A percentile compares a stretch with the other conserved stretches of the same genome.
These are phyloP conservation scores for Epichloe elymi DNA, from an alignment of 2,329 filamentous ascomycete genomes.

Conservation along the genomic window DNA sequence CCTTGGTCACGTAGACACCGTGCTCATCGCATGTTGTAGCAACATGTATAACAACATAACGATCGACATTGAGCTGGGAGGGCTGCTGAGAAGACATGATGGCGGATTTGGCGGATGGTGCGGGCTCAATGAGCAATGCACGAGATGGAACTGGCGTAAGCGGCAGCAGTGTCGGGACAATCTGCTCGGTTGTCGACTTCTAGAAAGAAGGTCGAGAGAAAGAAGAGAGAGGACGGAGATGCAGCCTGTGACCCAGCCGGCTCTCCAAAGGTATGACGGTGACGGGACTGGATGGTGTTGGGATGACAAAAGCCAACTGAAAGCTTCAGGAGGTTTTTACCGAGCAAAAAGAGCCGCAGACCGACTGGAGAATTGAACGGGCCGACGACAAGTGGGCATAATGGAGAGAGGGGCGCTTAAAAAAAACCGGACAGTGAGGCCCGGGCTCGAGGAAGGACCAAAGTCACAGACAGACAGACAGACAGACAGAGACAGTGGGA, in stretches of 20 bases:
- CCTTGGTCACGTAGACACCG: constrained; percentile 97
- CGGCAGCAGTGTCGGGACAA: constrained; percentile 7
- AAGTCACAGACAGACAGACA: not conserved
- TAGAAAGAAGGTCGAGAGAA: constrained; percentile 9
- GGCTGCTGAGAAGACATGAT: constrained; percentile 28
- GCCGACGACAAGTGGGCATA: constrained; percentile 6
- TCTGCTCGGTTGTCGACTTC: constrained; percentile 8
- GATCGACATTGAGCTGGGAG: constrained; percentile 66
- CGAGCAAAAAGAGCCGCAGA: constrained; percentile 13
- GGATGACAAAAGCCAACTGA: constrained; percentile 8
- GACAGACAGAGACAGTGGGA: too few species aligned
- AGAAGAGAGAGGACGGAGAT: constrained; percentile 14
- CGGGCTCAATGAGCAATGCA: constrained; percentile 10
- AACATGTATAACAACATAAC: constrained; percentile 96
- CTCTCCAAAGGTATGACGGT: constrained; percentile 12
- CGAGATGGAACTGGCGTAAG: constrained; percentile 4
- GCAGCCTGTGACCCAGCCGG: constrained; percentile 26
- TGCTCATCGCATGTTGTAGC: constrained; percentile 98
- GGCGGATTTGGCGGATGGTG: constrained; percentile 8
- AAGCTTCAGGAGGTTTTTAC: constrained; percentile 17
- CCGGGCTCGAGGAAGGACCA: too few species aligned
- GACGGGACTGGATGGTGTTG: constrained; percentile 13
- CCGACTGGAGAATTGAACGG: constrained; percentile 10
- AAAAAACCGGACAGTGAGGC: not conserved
- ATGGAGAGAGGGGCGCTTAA: not conserved